Percentiles rank a stretch among this genome's conserved stretches.
Evolutionary conservation across 2,329 filamentous ascomycete genomes (phyloP).

Genomic region (Penicillium corylophilum): DNA sequence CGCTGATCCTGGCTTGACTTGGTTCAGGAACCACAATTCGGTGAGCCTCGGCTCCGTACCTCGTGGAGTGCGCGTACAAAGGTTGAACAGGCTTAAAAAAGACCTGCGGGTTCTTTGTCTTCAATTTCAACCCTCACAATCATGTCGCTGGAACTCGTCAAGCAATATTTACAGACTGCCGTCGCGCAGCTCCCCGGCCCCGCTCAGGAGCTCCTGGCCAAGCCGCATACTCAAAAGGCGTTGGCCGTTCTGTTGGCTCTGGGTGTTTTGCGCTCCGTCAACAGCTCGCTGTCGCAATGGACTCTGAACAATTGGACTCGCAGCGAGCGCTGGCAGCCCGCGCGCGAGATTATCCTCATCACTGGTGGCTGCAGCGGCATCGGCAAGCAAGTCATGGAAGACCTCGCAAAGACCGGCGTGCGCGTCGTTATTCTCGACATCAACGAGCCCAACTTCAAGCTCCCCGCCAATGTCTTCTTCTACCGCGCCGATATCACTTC

Average conservation of each 20-base stretch:
- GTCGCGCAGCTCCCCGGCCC: conserved; percentile 28
- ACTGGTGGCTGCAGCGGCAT: conserved; percentile 42
- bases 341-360: conserved; percentile 36
- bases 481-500: conserved; percentile 41
- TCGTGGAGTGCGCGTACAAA: not conserved
- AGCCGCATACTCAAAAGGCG: conserved; percentile 31
- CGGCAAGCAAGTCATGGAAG: conserved; percentile 37
- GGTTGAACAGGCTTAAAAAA: no score
- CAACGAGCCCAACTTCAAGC: conserved; percentile 30
- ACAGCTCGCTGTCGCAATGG: conserved; percentile 30
- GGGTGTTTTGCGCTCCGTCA: conserved; percentile 27
- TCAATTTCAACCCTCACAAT: conserved; percentile 6
- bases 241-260: conserved; percentile 24
- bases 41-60: not conserved
- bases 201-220: conserved; percentile 26
- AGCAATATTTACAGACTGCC: conserved; percentile 26
- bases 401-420: conserved; percentile 29
- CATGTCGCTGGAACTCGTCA: conserved; percentile 25
- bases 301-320: conserved; percentile 32
- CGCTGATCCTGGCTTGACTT: not conserved
- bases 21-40: not conserved
- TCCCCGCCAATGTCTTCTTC: conserved; percentile 37
- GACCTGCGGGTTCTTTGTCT: no score
- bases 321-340: conserved; percentile 24
- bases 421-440: conserved; percentile 40